Conservation (phyloP, 2,329 filamentous ascomycete species). For the Huntiella bhutanensis region DNA sequence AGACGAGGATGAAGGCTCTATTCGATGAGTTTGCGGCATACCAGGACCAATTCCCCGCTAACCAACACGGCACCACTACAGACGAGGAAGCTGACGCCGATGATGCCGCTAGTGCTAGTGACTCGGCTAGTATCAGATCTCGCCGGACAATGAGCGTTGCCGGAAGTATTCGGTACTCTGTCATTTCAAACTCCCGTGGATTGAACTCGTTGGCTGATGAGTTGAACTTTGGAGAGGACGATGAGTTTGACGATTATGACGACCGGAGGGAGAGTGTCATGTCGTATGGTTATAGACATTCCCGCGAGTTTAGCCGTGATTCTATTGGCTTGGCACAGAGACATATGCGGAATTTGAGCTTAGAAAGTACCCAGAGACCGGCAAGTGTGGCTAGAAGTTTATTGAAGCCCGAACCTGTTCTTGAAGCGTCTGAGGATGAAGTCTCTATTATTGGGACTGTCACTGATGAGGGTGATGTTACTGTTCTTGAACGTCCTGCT, state of each 20-base stretch:
- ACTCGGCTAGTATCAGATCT: constrained; percentile 47
- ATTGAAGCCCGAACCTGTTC: constrained; percentile 32
- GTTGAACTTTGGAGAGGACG: constrained; percentile 68
- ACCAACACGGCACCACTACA: constrained; percentile 20
- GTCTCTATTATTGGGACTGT: constrained; percentile 17
- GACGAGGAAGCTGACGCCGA: constrained; percentile 38
- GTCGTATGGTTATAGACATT: constrained; percentile 29
- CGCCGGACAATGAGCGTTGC: constrained; percentile 48
- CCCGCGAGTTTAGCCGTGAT: constrained; percentile 37
- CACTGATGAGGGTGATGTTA: constrained; percentile 5
- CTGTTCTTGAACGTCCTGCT: constrained; percentile 9
- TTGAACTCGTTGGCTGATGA: constrained; percentile 73
- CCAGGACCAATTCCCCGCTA: constrained; percentile 30
- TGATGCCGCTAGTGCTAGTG: constrained; percentile 41
- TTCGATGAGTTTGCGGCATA: constrained; percentile 68
- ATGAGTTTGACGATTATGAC: constrained; percentile 46
- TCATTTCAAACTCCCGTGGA: constrained; percentile 39
- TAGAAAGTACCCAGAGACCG: constrained; percentile 26
- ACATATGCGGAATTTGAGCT: constrained; percentile 38
- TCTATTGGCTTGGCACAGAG: constrained; percentile 24
- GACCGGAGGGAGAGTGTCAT: constrained; percentile 40
- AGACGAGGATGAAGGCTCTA: constrained; percentile 65
- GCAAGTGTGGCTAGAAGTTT: constrained; percentile 35
- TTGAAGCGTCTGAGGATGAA: constrained; percentile 35
- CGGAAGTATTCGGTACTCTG: constrained; percentile 55